Evolutionary conservation across 2,329 filamentous ascomycete genomes (phyloP).

Genomic region (Pseudomassariella vexata): DNA sequence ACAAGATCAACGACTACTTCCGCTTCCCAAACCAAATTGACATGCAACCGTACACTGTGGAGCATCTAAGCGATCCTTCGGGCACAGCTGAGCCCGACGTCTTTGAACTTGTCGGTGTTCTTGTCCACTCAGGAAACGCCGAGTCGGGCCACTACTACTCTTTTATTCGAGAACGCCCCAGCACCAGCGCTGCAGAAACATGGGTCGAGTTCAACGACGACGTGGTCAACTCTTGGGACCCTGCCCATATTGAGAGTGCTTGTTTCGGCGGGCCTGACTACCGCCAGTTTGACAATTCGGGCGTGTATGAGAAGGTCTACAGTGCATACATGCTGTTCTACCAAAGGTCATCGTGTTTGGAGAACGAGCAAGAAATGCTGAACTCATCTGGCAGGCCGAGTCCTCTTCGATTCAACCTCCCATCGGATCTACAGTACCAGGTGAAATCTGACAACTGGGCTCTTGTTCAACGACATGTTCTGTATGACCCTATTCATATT

Average conservation of each 20-base stretch:
- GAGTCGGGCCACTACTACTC: slow-evolving; percentile 98
- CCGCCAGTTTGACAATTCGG: slow-evolving; percentile 40
- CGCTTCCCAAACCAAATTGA: slow-evolving; percentile 79
- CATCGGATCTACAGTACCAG: slow-evolving; percentile 42
- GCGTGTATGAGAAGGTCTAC: slow-evolving; percentile 61
- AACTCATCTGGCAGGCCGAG: slow-evolving; percentile 25
- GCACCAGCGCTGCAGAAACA: slow-evolving; percentile 34
- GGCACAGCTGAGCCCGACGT: slow-evolving; percentile 58
- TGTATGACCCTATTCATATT: slow-evolving; percentile 69
- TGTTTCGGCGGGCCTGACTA: slow-evolving; percentile 74
- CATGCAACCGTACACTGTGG: slow-evolving; percentile 85
- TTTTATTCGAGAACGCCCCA: slow-evolving; percentile 77
- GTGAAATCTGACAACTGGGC: slow-evolving; percentile 69
- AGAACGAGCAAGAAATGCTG: slow-evolving; percentile 43
- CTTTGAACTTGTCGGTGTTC: slow-evolving; percentile 90
- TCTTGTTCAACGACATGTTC: slow-evolving; percentile 69
- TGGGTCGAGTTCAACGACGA: slow-evolving; percentile 97
- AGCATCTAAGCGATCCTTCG: slow-evolving; percentile 64
- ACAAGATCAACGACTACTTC: slow-evolving; percentile 95
- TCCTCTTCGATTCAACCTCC: slow-evolving; percentile 40
- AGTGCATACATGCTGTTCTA: slow-evolving; percentile 99
- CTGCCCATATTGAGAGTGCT: slow-evolving; percentile 62
- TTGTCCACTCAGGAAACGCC: slow-evolving; percentile 88
- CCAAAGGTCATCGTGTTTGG: slow-evolving; percentile 67
- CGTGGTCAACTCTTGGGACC: slow-evolving; percentile 71